phyloP scores from a whole-genome alignment of 352 stramenopile species.

The Vaucheria bursata region DNA sequence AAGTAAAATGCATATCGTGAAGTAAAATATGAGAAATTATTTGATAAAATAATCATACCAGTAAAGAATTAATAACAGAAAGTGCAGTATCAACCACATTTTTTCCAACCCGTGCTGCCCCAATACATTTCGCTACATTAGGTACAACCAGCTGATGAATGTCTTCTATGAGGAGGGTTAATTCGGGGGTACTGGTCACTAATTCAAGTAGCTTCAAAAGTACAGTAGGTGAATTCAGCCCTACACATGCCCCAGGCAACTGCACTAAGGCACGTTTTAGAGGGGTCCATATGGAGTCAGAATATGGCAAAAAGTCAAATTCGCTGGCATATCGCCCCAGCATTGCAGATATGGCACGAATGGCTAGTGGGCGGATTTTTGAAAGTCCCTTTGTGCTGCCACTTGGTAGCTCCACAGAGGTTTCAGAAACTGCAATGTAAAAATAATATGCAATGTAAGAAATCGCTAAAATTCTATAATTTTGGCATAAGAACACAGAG shows the following conservation, averaged over 20 bases:
- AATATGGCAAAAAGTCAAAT: conserved; percentile 59
- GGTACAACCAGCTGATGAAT: conserved; percentile 22
- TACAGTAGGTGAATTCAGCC: conserved; percentile 17
- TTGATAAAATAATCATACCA: too few species aligned
- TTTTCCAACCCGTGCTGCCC: background rate
- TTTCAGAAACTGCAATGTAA: too few species aligned
- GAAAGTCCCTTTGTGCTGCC: too few species aligned
- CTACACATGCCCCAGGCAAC: conserved; percentile 34
- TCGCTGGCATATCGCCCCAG: conserved; percentile 49
- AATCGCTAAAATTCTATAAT: too few species aligned
- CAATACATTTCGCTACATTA: conserved; percentile 26
- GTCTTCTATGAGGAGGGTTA: conserved; percentile 32
- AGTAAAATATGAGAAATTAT: too few species aligned
- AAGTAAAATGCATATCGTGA: too few species aligned
- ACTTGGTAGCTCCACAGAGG: too few species aligned
- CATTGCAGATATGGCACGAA: conserved; percentile 1
- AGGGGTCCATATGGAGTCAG: conserved; percentile 59
- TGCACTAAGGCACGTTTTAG: conserved; percentile 26
- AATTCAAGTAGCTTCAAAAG: conserved; percentile 36
- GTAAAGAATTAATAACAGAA: background rate
- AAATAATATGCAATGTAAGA: too few species aligned
- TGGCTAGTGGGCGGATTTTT: background rate
- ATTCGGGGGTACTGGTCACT: conserved; percentile 14
- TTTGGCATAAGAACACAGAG: too few species aligned
- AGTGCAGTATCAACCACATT: background rate